Evolutionary conservation across 2,329 filamentous ascomycete species (phyloP), one percentile per base, ranked within the genome.

Genomic region (Penicillium sp.): DNA sequence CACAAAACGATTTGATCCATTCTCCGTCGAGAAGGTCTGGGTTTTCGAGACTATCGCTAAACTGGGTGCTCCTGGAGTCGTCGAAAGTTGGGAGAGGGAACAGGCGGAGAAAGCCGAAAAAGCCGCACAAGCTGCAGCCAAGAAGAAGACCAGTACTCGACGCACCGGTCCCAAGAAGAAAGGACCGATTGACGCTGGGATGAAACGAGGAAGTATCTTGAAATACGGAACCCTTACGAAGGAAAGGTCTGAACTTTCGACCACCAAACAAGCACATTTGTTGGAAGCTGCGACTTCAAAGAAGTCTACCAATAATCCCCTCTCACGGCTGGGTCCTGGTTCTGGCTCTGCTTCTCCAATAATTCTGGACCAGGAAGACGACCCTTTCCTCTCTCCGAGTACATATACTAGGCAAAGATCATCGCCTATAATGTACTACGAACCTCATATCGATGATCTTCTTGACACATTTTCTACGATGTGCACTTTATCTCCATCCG

Each of bases 11-110:
- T 75, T 86, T 58, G 83, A 90, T 59, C 86, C 89, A 0, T 77
- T 76, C 8, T 77, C 82, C 25, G 73, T 82, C 1, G 81, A 88
- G 34, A 80, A 85, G 55, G 67, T 80, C 9, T 92, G 88, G 88
- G 70, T 91, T 5, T 75, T 86, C 18, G 81, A 85, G 57, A 77
- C 79, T 0, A 75, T 88, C 44, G 80, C 82, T 4, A 81, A 78
- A 49, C 65, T 84, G 2, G 86, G 87, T 0, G 77, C 84, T 46
- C 86, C 86, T 3, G 70, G 83, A 2, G 80, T 80, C 25, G 79
- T 88, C 0, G 76, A 84, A 55, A 79, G 80, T 35, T 91, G 86
- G 79, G 80, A 88, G 38, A 64, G 63, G 30, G 66, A 67, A 52
- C 63, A 67, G 49, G 54, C 58, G 4, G 61, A 63, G 16, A 71